Evolutionary conservation across 1,284 basidiomycete genomes (phyloP).

Genomic region (Sporisorium exsertum): DNA sequence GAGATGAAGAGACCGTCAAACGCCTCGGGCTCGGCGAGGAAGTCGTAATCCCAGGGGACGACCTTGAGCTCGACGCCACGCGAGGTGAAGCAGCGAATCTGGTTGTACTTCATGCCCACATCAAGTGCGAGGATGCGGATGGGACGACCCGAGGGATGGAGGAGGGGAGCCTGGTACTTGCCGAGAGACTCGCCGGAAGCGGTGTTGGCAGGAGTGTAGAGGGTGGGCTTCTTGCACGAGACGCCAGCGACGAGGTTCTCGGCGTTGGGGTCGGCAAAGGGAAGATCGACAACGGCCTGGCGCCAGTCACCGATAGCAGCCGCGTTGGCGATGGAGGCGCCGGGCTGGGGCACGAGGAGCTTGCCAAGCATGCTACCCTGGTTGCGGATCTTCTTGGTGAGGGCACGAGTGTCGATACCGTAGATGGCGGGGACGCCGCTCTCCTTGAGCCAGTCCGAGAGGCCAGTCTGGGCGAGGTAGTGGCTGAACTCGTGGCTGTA

Average conservation of each 20-base stretch:
- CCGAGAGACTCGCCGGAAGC: constrained; percentile 70
- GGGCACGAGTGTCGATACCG: constrained; percentile 94
- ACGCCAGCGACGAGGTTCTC: constrained; percentile 92
- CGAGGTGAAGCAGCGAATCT: constrained; percentile 93
- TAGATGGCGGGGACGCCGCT: constrained; percentile 94
- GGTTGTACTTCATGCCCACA: constrained; percentile 99
- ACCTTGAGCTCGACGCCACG: constrained; percentile 97
- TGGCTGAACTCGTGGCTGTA: constrained; percentile 93
- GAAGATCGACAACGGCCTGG: constrained; percentile 82
- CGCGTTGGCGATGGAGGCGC: constrained; percentile 52
- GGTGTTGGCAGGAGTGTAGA: constrained; percentile 74
- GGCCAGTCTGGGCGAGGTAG: constrained; percentile 88
- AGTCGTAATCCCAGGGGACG: constrained; percentile 97
- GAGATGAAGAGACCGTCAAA: constrained; percentile 97
- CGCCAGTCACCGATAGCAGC: constrained; percentile 76
- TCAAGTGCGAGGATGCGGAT: constrained; percentile 91
- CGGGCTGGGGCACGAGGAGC: constrained; percentile 67
- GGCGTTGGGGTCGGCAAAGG: constrained; percentile 89
- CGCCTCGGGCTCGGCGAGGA: constrained; percentile 78
- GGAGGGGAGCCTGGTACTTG: constrained; percentile 70
- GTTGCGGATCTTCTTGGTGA: constrained; percentile 95
- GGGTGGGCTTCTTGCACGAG: constrained; percentile 78
- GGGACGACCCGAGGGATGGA: constrained; percentile 82
- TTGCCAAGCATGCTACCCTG: constrained; percentile 85
- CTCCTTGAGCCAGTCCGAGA: constrained; percentile 94